Evolutionary conservation across 805 yeast species (phyloP).

Genomic region (Barnettozyma botsteinii): DNA sequence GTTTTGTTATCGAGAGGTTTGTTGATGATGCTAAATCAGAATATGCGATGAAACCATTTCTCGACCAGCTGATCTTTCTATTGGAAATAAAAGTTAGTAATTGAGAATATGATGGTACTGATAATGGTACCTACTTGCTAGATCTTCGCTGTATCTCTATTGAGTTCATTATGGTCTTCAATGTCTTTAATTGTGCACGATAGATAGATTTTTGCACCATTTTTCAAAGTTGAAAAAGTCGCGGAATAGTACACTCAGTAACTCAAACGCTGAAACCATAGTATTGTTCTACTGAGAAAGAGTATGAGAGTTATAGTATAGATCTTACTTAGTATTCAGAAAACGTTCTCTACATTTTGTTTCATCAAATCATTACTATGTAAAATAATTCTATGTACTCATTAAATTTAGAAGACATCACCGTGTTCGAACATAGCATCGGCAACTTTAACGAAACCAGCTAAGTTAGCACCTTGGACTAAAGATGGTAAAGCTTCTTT

Average conservation of each 20-base stretch:
- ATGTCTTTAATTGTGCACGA: background rate
- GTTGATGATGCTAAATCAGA: constrained; percentile 35
- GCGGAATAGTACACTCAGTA: too few species aligned
- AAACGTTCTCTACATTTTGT: constrained; percentile 2
- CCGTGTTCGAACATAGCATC: constrained; percentile 98
- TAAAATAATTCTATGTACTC: constrained; percentile 10
- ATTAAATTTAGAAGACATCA: constrained; percentile 43
- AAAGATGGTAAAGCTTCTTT: constrained; percentile 79
- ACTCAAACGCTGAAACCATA: too few species aligned
- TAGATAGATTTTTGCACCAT: background rate
- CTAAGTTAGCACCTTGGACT: constrained; percentile 98
- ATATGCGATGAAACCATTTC: constrained; percentile 79
- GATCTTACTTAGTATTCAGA: too few species aligned
- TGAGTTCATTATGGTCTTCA: background rate
- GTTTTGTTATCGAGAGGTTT: constrained; percentile 28
- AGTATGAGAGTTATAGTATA: too few species aligned
- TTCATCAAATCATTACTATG: constrained; percentile 8
- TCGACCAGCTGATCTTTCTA: constrained; percentile 52
- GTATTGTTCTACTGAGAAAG: too few species aligned
- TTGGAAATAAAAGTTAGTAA: background rate
- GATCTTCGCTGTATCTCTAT: background rate
- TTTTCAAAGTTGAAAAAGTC: too few species aligned
- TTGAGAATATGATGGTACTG: too few species aligned
- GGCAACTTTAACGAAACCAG: constrained; percentile 98
- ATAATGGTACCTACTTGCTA: constrained; percentile 1